Conservation (phyloP, 2,329 filamentous ascomycete genomes). For the Clarireedia hainanense region DNA sequence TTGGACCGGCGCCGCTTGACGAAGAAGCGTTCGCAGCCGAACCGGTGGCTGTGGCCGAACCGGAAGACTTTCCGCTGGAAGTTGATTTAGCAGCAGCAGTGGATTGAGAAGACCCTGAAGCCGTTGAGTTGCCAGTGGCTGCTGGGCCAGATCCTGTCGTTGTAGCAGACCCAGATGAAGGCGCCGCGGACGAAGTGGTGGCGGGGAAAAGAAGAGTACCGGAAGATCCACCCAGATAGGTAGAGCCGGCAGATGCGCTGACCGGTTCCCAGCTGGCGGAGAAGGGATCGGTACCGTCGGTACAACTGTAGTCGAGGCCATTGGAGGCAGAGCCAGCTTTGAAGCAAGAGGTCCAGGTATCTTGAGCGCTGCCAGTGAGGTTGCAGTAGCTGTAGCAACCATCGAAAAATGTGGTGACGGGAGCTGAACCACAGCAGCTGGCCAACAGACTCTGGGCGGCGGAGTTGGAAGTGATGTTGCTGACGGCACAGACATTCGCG, state of each 20-base stretch:
- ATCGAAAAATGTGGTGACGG: not conserved
- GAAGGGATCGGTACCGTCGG: not conserved
- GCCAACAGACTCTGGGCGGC: not conserved
- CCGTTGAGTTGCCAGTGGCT: not conserved
- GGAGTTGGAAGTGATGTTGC: slow-evolving; percentile 4
- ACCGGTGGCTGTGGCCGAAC: not conserved
- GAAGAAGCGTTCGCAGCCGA: not conserved
- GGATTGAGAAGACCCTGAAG: not conserved
- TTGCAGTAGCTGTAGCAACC: slow-evolving; percentile 9
- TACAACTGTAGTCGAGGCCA: not conserved
- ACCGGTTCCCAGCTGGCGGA: not conserved
- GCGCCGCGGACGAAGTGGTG: not conserved
- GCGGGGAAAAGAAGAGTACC: slow-evolving; percentile 2
- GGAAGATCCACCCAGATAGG: not conserved
- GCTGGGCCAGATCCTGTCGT: not conserved
- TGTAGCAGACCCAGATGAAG: not conserved
- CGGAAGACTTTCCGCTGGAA: not conserved
- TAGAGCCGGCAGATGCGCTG: not conserved
- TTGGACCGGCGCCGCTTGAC: not conserved
- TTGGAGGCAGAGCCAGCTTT: not conserved
- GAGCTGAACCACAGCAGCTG: slow-evolving; percentile 1
- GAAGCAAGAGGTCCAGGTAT: not conserved
- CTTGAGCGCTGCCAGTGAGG: slow-evolving; percentile 4
- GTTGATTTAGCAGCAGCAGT: not conserved
- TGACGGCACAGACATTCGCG: slow-evolving; percentile 1